phyloP scores from a whole-genome alignment of 2,329 filamentous ascomycete genomes.

The Tolypocladium sp. region DNA sequence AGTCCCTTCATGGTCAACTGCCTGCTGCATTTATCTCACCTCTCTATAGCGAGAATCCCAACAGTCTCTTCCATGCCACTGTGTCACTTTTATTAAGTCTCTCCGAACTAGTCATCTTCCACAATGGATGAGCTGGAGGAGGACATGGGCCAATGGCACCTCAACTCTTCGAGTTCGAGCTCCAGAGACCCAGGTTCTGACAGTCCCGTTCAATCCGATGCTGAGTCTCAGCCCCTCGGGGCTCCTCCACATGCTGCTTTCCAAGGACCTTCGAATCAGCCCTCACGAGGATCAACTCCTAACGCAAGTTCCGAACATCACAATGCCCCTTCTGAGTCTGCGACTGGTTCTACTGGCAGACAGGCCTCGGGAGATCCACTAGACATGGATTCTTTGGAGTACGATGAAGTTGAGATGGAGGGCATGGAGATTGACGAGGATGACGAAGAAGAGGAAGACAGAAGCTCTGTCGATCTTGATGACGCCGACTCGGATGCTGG shows the following conservation, averaged over 20 bases:
- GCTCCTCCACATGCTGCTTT: neutral
- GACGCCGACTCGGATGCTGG: no score
- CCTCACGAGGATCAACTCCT: neutral
- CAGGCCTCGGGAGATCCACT: neutral
- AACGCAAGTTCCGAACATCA: neutral
- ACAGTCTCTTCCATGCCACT: neutral
- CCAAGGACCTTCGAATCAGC: neutral
- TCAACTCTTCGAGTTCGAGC: neutral
- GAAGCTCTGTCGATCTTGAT: neutral
- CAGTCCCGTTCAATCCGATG: neutral
- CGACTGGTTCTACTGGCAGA: neutral
- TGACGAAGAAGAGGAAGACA: neutral
- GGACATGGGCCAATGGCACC: neutral
- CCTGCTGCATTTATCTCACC: no score
- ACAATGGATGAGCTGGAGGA: neutral
- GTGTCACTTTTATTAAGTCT: no score
- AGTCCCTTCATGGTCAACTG: no score
- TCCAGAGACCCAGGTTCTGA: neutral
- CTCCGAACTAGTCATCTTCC: no score
- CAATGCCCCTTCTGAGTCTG: neutral
- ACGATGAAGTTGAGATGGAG: neutral
- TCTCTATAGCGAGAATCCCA: neutral
- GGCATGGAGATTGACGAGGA: neutral
- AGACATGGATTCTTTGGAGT: neutral
- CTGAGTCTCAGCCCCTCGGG: neutral